Evolutionary conservation across 192 early-diverging fungal genomes (phyloP), one percentile per base, ranked within the genome.

Genomic region (Gigaspora rosea): DNA sequence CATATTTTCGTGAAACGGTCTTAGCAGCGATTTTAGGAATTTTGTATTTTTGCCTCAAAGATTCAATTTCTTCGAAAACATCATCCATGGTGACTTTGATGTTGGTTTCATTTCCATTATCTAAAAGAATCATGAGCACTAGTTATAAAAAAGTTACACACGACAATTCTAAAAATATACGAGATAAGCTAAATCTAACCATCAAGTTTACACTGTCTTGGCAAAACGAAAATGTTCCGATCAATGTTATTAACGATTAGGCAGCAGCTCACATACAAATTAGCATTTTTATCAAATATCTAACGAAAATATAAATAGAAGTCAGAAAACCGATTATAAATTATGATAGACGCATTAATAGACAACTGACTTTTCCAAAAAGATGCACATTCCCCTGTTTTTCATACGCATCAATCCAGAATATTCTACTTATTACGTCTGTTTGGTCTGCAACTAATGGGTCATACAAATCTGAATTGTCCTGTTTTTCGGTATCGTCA

Each of bases 391-490:
- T 75, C 0, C 96, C 96, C 70, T 89, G 82, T 64, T 88, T 88
- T 78, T 99, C 96, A 63, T 87, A 88, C 16, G 94, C 95, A 80
- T 99, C 98, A 62, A 96, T 85, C 96, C 96, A 99, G 84, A 89
- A 99, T 80, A 96, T 84, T 51, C 80, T 80, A 12, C 68, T 78
- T 46, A 80, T 75, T 50, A 78, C 36, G 27, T 27, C 27, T 27
- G 27, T 27, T 52, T 82, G 78, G 0, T 56, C 13, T 8, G 27
- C 50, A 12, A 4, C 27, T 20, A 66, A 74, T 1, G 35, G 16
- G 22, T 75, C 75, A 47, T 84, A 79, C 15, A 33, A 12, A 16
- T 77, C 71, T 9, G 47, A 13, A 20, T 61, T 64, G 8, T 73
- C 58, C 41, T 20, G 64, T 18, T 78, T 78, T 52, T 9, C 51